Base-by-base conservation (phyloP, 129 eudicot species). In the Ambrosia trifida region DNA sequence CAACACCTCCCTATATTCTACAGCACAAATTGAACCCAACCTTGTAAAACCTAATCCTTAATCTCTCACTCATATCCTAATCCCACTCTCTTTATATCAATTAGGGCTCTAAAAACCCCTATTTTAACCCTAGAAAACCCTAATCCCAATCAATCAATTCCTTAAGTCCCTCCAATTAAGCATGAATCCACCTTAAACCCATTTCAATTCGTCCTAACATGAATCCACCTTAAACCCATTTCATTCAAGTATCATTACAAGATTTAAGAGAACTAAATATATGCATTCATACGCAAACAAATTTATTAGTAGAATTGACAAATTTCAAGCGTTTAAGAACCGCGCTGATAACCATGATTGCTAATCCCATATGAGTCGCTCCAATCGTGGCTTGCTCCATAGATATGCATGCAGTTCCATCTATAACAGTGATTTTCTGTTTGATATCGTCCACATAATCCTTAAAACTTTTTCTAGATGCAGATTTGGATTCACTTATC, bases 331-430 rank as follows among this genome's bases (percentile, higher is more conserved):
- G 82, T 78, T 84, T 91, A 64, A 84, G 66, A 30, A 79, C 72
- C 49, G 86, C 79, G 73, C 80, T 40, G 20, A 91, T 86, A 13
- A 84, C 98, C 94, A 91, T 83, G 33, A 84, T 79, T 3, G 80
- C 98, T 58, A 91, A 63, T 18, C 91, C 96, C 85, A 89, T 78
- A 7, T 88, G 68, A 3, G 83, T 54, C 12, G 86, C 82, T 49
- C 79, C 89, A 75, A 83, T 49, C 4, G 78, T 65, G 7, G 69
- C 12, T 56, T 46, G 76, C 77, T 78, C 77, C 38, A 11, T 11
- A 12, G 72, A 50, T 49, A 63, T 63, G 38, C 64, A 72, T 28
- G 73, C 81, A 33, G 73, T 70, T 65, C 84, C 91, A 70, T 85
- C 87, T 18, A 72, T 61, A 16, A 43, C 65, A 76, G 69, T 86